Evolutionary conservation across 129 eudicot genomes (phyloP).

Genomic region (Flaveria bidentis): DNA sequence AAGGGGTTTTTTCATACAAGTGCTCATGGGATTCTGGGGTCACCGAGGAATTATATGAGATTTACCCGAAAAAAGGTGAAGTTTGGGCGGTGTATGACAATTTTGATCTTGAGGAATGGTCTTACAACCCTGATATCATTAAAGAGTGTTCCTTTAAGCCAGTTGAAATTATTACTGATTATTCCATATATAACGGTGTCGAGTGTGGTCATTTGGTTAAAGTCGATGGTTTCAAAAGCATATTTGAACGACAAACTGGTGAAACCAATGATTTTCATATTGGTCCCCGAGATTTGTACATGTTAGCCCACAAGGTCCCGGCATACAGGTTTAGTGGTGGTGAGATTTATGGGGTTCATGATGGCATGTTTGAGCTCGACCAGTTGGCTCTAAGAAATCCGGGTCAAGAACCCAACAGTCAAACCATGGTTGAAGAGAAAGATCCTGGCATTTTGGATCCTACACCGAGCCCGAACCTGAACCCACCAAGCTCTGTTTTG

Average conservation of each 20-base stretch:
- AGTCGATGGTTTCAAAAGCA: constrained; percentile 51
- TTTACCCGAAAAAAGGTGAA: constrained; percentile 61
- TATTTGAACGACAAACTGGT: constrained; percentile 41
- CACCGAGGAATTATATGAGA: constrained; percentile 48
- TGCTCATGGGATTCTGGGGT: constrained; percentile 48
- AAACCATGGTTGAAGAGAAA: constrained; percentile 18
- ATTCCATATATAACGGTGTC: constrained; percentile 42
- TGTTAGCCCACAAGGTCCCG: constrained; percentile 57
- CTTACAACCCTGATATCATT: constrained; percentile 44
- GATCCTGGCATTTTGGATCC: constrained; percentile 26
- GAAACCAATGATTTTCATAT: constrained; percentile 36
- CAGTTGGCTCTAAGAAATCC: constrained; percentile 40
- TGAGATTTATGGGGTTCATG: constrained; percentile 45
- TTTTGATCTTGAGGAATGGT: constrained; percentile 66
- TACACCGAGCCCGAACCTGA: constrained; percentile 9
- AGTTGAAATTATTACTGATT: constrained; percentile 51
- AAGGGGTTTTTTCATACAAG: constrained; percentile 47
- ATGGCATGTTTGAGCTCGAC: constrained; percentile 60
- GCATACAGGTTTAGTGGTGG: constrained; percentile 50
- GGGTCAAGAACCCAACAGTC: constrained; percentile 25
- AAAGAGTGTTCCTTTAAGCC: constrained; percentile 44
- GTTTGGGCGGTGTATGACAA: constrained; percentile 71
- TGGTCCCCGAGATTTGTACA: constrained; percentile 47
- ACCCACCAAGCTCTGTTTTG: constrained; percentile 26
- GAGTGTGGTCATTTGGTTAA: constrained; percentile 44